Conservation (phyloP, 306 rosid genomes). For the Trichosanthes truncata region DNA sequence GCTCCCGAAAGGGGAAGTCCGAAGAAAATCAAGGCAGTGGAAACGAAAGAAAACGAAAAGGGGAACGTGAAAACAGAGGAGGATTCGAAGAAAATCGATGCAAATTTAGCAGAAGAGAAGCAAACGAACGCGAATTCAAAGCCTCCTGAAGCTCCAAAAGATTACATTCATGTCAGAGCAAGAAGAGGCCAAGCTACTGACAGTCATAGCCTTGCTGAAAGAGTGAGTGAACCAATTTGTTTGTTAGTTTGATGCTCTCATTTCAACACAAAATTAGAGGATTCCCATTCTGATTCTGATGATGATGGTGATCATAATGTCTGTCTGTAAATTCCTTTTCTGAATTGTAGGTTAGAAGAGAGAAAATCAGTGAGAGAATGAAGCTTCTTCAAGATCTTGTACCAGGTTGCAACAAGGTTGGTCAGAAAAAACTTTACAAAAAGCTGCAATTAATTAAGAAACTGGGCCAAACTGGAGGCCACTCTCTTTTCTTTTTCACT, state of each 20-base stretch:
- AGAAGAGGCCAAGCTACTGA: slow-evolving; percentile 99
- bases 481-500: background rate
- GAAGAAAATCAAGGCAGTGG: slow-evolving; percentile 46
- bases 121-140: slow-evolving; percentile 43
- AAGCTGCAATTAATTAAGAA: background rate
- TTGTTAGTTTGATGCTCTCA: background rate
- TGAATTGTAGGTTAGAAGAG: slow-evolving; percentile 66
- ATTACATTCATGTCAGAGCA: slow-evolving; percentile 96
- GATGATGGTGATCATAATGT: slow-evolving; percentile 13
- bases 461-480: background rate
- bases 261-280: background rate
- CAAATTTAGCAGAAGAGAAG: slow-evolving; percentile 30
- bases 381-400: slow-evolving; percentile 95
- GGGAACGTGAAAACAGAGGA: slow-evolving; percentile 39
- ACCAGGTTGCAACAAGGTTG: slow-evolving; percentile 94
- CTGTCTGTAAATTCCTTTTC: background rate
- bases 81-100: slow-evolving; percentile 29
- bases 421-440: background rate
- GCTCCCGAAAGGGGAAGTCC: slow-evolving; percentile 32
- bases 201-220: slow-evolving; percentile 97
- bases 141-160: slow-evolving; percentile 71
- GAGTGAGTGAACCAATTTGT: slow-evolving; percentile 42
- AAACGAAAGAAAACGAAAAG: slow-evolving; percentile 32
- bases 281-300: background rate
- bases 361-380: slow-evolving; percentile 97